Base-by-base conservation (phyloP, 805 yeast species). In the Jamesozyma hellenica region DNA sequence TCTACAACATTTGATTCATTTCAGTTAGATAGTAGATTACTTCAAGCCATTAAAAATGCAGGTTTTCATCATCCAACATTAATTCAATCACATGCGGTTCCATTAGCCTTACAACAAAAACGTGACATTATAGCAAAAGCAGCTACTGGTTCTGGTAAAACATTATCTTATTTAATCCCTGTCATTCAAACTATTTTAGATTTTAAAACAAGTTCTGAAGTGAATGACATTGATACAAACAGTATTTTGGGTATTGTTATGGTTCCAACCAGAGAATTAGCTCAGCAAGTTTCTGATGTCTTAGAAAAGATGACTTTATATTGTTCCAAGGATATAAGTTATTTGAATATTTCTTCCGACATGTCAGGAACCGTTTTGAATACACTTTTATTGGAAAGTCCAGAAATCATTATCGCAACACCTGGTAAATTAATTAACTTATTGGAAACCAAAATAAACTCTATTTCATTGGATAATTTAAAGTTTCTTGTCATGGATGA, bases 131-230 rank as follows among this genome's bases (percentile, higher is more conserved):
- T 90, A 35, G 96, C 96, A 29, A 79, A 83, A 56, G 96, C 97
- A 6, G 77, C 85, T 19, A 90, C 98, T 0, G 98, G 98, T 4
- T 82, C 95, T 8, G 97, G 97, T 48, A 90, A 90, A 61, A 90
- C 97, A 0, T 83, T 85, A 10, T 94, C 96, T 1, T 90, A 90
- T 57, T 64, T 81, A 46, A 72, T 90, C 36, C 98, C 98, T 6
- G 79, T 92, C 14, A 60, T 92, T 31, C 94, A 92, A 59, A 72
- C 77, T 31, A 73, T 92, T 31, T 65, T 90, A 43, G 64, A 67
- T 17, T 66, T 64, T 34, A 64, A 50, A 43, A 58, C 50, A 43
- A 58, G 50, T 30, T 56, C 51, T 7, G 52, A 54, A 12, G 21
- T 29, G 6, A 40, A 35, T 32, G 44, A 47, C 28, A 28, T 44